phyloP scores from a whole-genome alignment of 495 filamentous ascomycete species.

The Penicillium turbatum region DNA sequence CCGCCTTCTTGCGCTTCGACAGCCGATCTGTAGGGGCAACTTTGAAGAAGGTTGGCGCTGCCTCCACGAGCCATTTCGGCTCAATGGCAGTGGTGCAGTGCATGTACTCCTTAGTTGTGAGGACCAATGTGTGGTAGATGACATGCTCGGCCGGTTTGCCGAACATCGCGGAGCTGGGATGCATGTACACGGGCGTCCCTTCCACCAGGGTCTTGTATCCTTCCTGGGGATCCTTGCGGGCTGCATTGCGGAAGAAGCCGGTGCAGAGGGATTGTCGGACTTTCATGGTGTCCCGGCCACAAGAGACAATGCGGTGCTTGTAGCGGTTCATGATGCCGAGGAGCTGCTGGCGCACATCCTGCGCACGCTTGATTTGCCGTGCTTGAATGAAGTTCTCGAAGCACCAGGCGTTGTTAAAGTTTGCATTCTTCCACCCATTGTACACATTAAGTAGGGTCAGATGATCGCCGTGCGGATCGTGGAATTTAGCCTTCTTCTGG shows the following conservation, averaged over 20 bases:
- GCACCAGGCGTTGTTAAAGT: conserved; percentile 85
- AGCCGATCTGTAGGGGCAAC: conserved; percentile 85
- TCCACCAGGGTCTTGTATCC: conserved; percentile 97
- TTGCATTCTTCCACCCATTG: conserved; percentile 84
- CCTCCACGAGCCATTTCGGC: conserved; percentile 86
- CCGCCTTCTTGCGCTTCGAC: conserved; percentile 87
- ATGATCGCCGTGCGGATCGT: conserved; percentile 92
- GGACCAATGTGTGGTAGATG: conserved; percentile 81
- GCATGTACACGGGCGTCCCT: conserved; percentile 90
- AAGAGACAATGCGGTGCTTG: conserved; percentile 71
- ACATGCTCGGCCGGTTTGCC: conserved; percentile 95
- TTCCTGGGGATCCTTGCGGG: conserved; percentile 91
- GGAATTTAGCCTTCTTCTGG: conserved; percentile 96
- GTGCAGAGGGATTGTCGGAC: conserved; percentile 89
- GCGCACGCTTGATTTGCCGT: conserved; percentile 76
- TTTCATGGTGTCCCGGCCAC: conserved; percentile 78
- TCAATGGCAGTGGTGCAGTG: conserved; percentile 87
- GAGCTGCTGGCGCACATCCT: conserved; percentile 89
- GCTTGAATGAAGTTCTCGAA: conserved; percentile 98
- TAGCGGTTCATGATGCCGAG: conserved; percentile 91
- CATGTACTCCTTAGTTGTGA: conserved; percentile 98
- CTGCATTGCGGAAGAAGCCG: conserved; percentile 93
- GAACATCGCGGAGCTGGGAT: conserved; percentile 85
- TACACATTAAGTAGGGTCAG: conserved; percentile 94
- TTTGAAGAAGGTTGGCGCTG: conserved; percentile 97